phyloP scores from a whole-genome alignment of 306 rosid genomes.

The Spatholobus suberectus region DNA sequence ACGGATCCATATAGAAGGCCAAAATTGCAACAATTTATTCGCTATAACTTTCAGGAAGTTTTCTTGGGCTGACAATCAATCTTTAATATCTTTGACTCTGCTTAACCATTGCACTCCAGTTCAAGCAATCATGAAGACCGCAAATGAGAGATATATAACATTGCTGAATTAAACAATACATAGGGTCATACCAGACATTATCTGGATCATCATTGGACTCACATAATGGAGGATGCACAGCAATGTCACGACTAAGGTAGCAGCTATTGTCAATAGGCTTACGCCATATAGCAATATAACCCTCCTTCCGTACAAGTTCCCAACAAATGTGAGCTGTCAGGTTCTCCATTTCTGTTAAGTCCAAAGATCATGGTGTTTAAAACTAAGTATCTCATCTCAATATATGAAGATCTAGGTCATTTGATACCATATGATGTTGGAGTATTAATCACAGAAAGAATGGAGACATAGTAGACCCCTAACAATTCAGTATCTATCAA shows the following conservation, averaged over 20 bases:
- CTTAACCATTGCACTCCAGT: neutral
- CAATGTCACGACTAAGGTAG: conserved; percentile 67
- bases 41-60: neutral
- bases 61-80: conserved; percentile 9
- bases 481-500: conserved; percentile 8
- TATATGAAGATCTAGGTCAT: conserved; percentile 20
- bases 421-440: conserved; percentile 5
- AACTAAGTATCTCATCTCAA: neutral
- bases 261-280: conserved; percentile 84
- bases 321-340: conserved; percentile 77
- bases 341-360: conserved; percentile 73
- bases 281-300: conserved; percentile 86
- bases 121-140: conserved; percentile 31
- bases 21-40: neutral
- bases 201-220: conserved; percentile 79
- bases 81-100: conserved; percentile 19
- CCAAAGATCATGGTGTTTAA: conserved; percentile 28
- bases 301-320: conserved; percentile 82
- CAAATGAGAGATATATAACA: conserved; percentile 8
- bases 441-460: conserved; percentile 1
- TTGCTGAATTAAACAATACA: conserved; percentile 20
- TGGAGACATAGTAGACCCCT: neutral
- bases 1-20: conserved; percentile 20
- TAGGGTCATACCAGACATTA: conserved; percentile 72
- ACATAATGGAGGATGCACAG: conserved; percentile 72